Conservation (phyloP, 345 rosid species). For the Turritis glabra region DNA sequence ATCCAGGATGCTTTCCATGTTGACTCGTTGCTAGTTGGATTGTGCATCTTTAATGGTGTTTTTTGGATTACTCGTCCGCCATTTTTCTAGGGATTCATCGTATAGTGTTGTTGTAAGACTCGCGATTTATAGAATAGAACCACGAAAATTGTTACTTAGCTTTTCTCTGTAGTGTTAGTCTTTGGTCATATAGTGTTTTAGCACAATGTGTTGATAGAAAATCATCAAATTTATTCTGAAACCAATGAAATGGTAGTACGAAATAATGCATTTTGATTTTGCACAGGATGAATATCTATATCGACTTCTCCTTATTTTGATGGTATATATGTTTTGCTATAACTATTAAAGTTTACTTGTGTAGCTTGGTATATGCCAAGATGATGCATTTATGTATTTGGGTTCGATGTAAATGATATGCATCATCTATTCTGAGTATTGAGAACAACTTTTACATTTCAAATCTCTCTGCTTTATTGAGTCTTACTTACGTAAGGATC, state of each 20-base stretch:
- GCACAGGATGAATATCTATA: neutral
- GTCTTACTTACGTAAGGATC: neutral
- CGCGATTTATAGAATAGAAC: neutral
- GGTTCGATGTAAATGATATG: neutral
- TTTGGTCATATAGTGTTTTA: neutral
- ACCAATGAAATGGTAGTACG: neutral
- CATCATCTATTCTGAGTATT: neutral
- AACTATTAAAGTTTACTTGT: neutral
- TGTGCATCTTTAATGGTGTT: neutral
- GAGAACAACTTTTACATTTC: neutral
- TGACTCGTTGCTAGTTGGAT: conserved; percentile 4
- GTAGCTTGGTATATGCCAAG: neutral
- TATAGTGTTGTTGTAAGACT: neutral
- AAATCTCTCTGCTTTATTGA: neutral
- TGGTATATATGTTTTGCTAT: neutral
- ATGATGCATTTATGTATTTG: neutral
- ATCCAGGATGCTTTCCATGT: conserved; percentile 8
- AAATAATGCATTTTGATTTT: neutral
- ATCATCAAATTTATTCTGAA: neutral
- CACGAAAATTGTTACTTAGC: neutral
- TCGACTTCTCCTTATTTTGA: neutral
- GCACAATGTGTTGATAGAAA: neutral
- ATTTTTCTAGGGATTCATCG: neutral
- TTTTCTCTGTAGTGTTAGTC: neutral
- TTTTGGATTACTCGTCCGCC: neutral